Conservation (phyloP, 2,329 filamentous ascomycete species). For the Fusarium hainanense region DNA sequence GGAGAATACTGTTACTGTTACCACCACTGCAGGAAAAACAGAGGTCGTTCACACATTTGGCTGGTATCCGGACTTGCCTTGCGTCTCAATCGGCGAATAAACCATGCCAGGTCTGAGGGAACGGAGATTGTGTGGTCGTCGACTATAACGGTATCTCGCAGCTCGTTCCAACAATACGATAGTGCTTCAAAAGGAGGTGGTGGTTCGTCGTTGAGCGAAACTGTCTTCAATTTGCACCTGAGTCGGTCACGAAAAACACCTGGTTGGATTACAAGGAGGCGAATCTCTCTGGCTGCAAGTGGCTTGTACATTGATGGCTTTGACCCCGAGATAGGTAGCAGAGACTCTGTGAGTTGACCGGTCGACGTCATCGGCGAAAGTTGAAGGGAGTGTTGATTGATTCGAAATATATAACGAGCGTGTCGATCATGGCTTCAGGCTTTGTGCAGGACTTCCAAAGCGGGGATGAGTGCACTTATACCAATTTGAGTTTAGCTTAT, state of each 20-base stretch:
- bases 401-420: background rate
- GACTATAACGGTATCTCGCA: background rate
- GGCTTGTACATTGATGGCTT: background rate
- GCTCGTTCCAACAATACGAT: background rate
- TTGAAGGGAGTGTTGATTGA: background rate
- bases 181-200: background rate
- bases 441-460: background rate
- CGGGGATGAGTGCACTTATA: background rate
- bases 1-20: background rate
- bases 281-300: background rate
- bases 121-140: background rate
- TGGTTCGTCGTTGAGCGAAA: background rate
- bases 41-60: background rate
- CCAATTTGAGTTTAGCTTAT: background rate
- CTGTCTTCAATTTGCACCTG: background rate
- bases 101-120: background rate
- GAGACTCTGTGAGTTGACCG: background rate
- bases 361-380: background rate
- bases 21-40: background rate
- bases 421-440: too few species aligned
- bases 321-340: background rate
- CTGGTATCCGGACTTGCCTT: background rate
- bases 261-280: background rate
- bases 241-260: background rate
- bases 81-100: background rate